Evolutionary conservation across 495 filamentous ascomycete species (phyloP).

Genomic region (Neurospora hispaniola): DNA sequence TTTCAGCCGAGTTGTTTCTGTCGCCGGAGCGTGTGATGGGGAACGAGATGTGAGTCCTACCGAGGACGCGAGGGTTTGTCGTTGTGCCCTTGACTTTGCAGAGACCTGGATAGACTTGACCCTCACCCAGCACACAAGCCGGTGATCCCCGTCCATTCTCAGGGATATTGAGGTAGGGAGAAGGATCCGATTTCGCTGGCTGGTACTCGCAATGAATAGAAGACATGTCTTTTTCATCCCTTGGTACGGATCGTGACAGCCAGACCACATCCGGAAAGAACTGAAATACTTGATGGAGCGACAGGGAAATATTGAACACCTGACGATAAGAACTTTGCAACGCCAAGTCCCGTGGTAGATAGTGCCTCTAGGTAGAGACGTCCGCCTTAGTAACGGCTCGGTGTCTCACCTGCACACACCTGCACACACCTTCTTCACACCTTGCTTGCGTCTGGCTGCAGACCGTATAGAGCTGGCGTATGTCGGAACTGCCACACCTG

Average conservation of each 20-base stretch:
- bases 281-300: background rate
- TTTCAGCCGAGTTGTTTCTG: background rate
- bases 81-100: background rate
- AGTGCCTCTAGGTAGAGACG: background rate
- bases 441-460: background rate
- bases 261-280: background rate
- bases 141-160: background rate
- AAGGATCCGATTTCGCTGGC: background rate
- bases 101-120: background rate
- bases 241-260: background rate
- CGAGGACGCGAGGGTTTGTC: background rate
- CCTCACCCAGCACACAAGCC: no score
- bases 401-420: background rate
- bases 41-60: background rate
- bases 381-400: background rate
- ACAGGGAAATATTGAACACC: background rate
- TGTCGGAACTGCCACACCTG: background rate
- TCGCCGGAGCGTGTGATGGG: background rate
- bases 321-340: background rate
- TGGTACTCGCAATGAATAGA: background rate
- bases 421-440: background rate
- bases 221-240: background rate
- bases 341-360: background rate
- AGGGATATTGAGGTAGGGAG: background rate
- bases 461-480: background rate